Conservation (phyloP, 345 rosid species). For the Eucalyptus paniculata region DNA sequence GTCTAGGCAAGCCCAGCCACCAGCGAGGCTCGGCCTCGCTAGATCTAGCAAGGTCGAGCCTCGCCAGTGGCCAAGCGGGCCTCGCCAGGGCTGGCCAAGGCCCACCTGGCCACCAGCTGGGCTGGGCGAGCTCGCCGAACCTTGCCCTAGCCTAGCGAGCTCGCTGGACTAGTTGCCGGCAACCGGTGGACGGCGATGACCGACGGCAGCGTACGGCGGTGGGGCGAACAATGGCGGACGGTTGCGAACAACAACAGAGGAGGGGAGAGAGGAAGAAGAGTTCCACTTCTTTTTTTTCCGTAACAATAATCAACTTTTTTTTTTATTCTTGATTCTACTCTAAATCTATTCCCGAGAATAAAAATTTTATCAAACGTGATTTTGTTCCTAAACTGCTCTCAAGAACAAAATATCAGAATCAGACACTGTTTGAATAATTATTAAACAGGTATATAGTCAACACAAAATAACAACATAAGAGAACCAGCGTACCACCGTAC, state of each 20-base stretch:
- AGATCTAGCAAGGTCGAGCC: too few species aligned
- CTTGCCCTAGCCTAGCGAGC: too few species aligned
- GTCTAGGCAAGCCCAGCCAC: too few species aligned
- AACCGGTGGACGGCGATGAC: too few species aligned
- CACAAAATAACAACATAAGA: too few species aligned
- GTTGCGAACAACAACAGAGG: accelerated
- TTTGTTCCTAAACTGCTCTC: accelerated
- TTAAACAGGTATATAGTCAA: accelerated
- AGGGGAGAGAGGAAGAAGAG: too few species aligned
- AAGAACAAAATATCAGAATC: accelerated
- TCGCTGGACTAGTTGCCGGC: too few species aligned
- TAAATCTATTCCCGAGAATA: accelerated
- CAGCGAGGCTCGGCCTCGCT: accelerated
- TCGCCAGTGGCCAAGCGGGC: too few species aligned
- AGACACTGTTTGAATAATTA: accelerated
- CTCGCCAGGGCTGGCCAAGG: accelerated
- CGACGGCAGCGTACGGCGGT: too few species aligned
- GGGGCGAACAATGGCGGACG: too few species aligned
- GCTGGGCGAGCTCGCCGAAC: too few species aligned
- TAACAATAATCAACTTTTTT: accelerated
- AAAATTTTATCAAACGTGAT: accelerated
- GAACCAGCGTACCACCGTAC: too few species aligned
- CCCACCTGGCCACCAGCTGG: accelerated
- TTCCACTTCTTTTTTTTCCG: accelerated
- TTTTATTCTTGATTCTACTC: accelerated